Percentiles rank a stretch among this genome's conserved stretches.
phyloP scores from a whole-genome alignment of 2,329 filamentous ascomycete species.

The Ceratocystis colombiana region DNA sequence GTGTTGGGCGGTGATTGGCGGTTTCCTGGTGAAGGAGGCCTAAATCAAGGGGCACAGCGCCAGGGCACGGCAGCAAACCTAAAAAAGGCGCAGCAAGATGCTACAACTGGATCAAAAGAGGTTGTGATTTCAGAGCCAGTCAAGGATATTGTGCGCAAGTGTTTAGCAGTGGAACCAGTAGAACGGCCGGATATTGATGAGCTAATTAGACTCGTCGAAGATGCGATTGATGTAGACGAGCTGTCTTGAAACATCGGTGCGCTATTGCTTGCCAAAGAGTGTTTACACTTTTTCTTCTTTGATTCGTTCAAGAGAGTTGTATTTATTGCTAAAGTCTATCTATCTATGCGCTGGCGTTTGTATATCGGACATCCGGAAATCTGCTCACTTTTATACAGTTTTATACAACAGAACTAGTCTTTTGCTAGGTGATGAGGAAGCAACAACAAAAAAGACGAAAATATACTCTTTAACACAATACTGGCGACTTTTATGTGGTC shows the following conservation, averaged over 20 bases:
- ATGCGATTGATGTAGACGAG: constrained; percentile 60
- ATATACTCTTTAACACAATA: background rate
- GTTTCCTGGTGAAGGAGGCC: constrained; percentile 77
- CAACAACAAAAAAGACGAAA: background rate
- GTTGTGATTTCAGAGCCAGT: constrained; percentile 67
- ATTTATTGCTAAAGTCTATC: background rate
- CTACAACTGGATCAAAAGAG: constrained; percentile 30
- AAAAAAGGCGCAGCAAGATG: constrained; percentile 8
- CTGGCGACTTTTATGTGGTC: background rate
- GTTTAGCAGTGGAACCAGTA: constrained; percentile 73
- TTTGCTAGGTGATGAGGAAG: no score
- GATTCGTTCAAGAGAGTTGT: no score
- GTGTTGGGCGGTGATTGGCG: constrained; percentile 91
- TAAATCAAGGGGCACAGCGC: constrained; percentile 44
- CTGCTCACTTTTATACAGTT: no score
- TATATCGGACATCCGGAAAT: no score
- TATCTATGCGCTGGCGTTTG: constrained; percentile 4
- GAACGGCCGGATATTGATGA: constrained; percentile 83
- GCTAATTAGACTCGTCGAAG: constrained; percentile 68
- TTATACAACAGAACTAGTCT: background rate
- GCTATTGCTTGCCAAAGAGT: background rate
- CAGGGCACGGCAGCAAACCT: constrained; percentile 32
- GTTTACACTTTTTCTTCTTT: background rate
- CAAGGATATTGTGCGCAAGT: constrained; percentile 77
- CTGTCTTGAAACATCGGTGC: background rate